Evolutionary conservation across 352 stramenopile species (phyloP).

Genomic region (Phytophthora ramorum): DNA sequence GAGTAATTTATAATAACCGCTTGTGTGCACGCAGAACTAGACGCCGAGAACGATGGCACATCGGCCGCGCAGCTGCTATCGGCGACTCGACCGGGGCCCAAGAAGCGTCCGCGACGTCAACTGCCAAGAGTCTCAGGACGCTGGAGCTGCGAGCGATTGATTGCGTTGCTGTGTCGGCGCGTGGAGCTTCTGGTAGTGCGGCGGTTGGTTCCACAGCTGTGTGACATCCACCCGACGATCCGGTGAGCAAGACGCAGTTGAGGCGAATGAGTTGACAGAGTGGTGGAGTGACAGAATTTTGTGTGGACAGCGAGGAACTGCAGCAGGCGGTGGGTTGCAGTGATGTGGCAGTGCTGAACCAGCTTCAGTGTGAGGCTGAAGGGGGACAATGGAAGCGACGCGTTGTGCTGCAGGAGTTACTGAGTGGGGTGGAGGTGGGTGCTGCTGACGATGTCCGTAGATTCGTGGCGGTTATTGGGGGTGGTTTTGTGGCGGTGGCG

Average conservation of each 20-base stretch:
- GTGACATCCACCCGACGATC: constrained; percentile 34
- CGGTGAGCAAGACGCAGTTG: constrained; percentile 18
- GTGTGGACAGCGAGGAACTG: constrained; percentile 33
- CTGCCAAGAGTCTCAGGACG: neutral
- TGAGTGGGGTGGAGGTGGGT: constrained; percentile 6
- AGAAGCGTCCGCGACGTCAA: constrained; percentile 14
- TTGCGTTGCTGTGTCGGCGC: constrained; percentile 1
- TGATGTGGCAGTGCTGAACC: neutral
- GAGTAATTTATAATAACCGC: neutral
- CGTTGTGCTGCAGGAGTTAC: constrained; percentile 11
- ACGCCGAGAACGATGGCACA: constrained; percentile 11
- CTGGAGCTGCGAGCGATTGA: constrained; percentile 1
- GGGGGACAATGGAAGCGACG: neutral
- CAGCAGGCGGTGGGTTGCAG: constrained; percentile 7
- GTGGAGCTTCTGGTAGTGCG: constrained; percentile 9
- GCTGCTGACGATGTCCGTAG: neutral
- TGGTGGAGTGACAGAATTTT: neutral
- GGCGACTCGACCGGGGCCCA: constrained; percentile 1
- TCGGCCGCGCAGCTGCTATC: constrained; percentile 25
- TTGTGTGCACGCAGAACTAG: constrained; percentile 19
- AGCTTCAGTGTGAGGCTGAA: neutral
- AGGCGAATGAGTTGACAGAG: neutral
- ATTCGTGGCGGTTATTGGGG: neutral
- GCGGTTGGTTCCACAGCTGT: constrained; percentile 13
- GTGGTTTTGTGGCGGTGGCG: constrained; percentile 4